Percentiles rank a stretch among this genome's conserved stretches.
These are phyloP conservation scores for Alternaria angustiovoidea DNA, from an alignment of 2,329 filamentous ascomycete genomes.

Conservation along the genomic window DNA sequence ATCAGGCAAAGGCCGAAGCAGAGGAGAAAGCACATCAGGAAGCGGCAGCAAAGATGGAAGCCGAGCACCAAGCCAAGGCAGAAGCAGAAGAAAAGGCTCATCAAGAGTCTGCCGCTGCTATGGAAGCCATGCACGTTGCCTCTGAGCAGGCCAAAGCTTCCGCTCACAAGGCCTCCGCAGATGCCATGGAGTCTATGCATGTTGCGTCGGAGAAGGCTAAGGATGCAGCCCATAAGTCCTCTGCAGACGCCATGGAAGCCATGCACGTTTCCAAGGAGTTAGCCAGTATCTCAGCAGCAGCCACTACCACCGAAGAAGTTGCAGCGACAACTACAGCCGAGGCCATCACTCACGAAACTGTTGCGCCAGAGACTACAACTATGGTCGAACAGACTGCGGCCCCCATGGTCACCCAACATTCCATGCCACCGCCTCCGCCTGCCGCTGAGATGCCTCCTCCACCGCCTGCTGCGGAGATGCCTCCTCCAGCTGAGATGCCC, in stretches of 20 bases:
- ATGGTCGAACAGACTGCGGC: slow-evolving; percentile 3
- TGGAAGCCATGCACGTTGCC: slow-evolving; percentile 20
- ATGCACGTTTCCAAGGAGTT: slow-evolving; percentile 21
- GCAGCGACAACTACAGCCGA: slow-evolving; percentile 8
- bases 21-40: slow-evolving; percentile 25
- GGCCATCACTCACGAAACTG: slow-evolving; percentile 14
- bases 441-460: neutral
- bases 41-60: slow-evolving; percentile 20
- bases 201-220: slow-evolving; percentile 17
- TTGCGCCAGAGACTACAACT: slow-evolving; percentile 5
- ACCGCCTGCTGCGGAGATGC: neutral
- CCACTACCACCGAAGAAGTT: slow-evolving; percentile 5
- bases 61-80: slow-evolving; percentile 14
- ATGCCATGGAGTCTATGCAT: slow-evolving; percentile 26
- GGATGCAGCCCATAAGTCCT: slow-evolving; percentile 15
- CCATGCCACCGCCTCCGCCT: neutral
- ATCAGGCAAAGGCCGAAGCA: slow-evolving; percentile 28
- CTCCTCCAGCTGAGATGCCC: slow-evolving; percentile 3
- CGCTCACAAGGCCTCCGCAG: slow-evolving; percentile 19
- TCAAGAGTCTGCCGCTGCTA: slow-evolving; percentile 20
- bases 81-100: slow-evolving; percentile 16
- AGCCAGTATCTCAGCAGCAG: slow-evolving; percentile 16
- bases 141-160: slow-evolving; percentile 18
- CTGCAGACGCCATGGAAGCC: slow-evolving; percentile 21
- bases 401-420: slow-evolving; percentile 4